These are phyloP conservation scores for Vitis vinifera DNA, from an alignment of 164 flowering plant genomes.

Conservation along the genomic window DNA sequence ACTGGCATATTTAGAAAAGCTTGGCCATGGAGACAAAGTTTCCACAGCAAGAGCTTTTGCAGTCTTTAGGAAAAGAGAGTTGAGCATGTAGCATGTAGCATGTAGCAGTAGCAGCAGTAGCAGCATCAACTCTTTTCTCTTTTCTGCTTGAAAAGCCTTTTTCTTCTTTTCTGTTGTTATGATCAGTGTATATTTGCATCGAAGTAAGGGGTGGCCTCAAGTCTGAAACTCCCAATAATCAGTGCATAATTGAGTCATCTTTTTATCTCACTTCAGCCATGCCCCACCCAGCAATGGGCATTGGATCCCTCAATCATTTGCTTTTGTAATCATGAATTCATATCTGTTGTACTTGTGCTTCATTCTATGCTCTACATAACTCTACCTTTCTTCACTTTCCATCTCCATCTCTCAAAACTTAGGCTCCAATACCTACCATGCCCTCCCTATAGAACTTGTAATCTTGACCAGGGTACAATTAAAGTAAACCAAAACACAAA, in stretches of 20 bases:
- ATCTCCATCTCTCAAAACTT: too few relatives aligned
- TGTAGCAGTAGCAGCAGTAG: too few relatives aligned
- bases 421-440: too few relatives aligned
- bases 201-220: constrained; percentile 30
- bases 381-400: too few relatives aligned
- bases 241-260: constrained; percentile 18
- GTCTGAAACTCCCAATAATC: constrained; percentile 26
- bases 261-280: not conserved
- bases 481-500: too few relatives aligned
- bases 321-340: not conserved
- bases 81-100: not conserved
- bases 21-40: constrained; percentile 27
- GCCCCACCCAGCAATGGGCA: not conserved
- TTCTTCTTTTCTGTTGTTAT: too few relatives aligned
- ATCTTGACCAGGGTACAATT: too few relatives aligned
- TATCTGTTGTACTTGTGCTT: too few relatives aligned
- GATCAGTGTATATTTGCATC: too few relatives aligned
- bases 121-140: too few relatives aligned
- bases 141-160: not conserved
- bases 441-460: too few relatives aligned
- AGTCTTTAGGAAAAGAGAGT: constrained; percentile 26
- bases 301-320: constrained; percentile 16
- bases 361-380: too few relatives aligned
- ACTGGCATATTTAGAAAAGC: constrained; percentile 4
- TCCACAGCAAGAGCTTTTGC: constrained; percentile 26